phyloP scores from a whole-genome alignment of 768 basidiomycete species.

The Lentinus tigrinus region DNA sequence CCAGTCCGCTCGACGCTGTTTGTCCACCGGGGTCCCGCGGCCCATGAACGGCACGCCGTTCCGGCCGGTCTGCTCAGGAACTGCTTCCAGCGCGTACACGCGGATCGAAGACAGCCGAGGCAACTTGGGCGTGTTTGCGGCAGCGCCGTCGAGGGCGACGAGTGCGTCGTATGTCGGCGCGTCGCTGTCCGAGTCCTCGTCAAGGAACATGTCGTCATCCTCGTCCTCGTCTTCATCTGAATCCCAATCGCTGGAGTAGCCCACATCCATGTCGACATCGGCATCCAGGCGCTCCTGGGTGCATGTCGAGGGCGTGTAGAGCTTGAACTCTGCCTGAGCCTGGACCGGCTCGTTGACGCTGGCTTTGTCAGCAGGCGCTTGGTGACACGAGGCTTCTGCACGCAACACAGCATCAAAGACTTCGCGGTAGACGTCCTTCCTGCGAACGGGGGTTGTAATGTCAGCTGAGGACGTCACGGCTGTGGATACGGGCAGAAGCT shows the following conservation, averaged over 20 bases:
- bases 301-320: slow-evolving; percentile 13
- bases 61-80: background rate
- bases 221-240: slow-evolving; percentile 10
- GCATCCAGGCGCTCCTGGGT: background rate
- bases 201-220: slow-evolving; percentile 1
- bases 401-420: slow-evolving; percentile 8
- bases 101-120: slow-evolving; percentile 13
- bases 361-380: background rate
- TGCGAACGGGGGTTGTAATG: background rate
- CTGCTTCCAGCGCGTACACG: slow-evolving; percentile 4
- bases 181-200: slow-evolving; percentile 2
- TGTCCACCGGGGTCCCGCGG: slow-evolving; percentile 21
- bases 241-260: slow-evolving; percentile 2
- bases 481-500: background rate
- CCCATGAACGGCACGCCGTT: slow-evolving; percentile 18
- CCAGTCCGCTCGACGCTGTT: slow-evolving; percentile 17
- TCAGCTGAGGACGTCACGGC: background rate
- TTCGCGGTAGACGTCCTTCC: slow-evolving; percentile 8
- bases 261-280: slow-evolving; percentile 6
- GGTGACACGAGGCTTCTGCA: slow-evolving; percentile 1
- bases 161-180: slow-evolving; percentile 5
- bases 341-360: background rate
- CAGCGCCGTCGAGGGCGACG: background rate
- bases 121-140: background rate
- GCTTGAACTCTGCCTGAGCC: slow-evolving; percentile 9